Base-by-base conservation (phyloP, 768 basidiomycete species). In the Leucocoprinus birnbaumii region DNA sequence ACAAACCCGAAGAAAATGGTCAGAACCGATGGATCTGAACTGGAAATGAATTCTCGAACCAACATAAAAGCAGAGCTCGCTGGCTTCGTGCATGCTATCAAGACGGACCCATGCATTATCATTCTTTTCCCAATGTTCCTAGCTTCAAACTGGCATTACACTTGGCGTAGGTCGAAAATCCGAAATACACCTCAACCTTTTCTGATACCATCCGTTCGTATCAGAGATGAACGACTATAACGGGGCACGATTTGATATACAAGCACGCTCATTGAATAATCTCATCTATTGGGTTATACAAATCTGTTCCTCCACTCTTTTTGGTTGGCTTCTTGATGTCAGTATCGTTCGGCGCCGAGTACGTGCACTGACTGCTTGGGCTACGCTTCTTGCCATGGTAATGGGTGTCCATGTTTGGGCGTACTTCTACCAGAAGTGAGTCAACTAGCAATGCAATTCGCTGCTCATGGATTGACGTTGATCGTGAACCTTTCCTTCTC, bases 71-170 rank as follows among this genome's bases (percentile, higher is more conserved):
- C 78, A 18, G 91, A 93, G 66, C 71, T 93, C 50, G 75, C 77
- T 57, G 85, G 85, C 11, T 78, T 93, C 19, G 90, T 79, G 70
- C 60, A 86, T 43, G 80, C 86, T 2, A 72, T 94, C 42, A 78
- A 71, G 53, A 85, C 79, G 11, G 91, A 93, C 62, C 88, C 87
- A 0, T 74, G 77, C 69, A 82, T 94, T 61, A 56, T 91, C n/a
- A 70, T 90, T 2, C 77, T 92, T 19, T 89, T 93, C 74, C 91
- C 91, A 10, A 88, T 92, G 85, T 91, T 92, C 70, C 82, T 91
- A 52, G 82, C 87, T 8, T 87, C 84, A 41, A 91, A 91, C 66
- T 91, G 87, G 80, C 90, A 91, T 70, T 91, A 91, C 64, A 86
- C 89, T 2, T 91, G 87, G 87, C 88, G 87, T 89, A 57, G 64